phyloP scores from a whole-genome alignment of 140 eudicot genomes.

The Bidens hawaiensis region DNA sequence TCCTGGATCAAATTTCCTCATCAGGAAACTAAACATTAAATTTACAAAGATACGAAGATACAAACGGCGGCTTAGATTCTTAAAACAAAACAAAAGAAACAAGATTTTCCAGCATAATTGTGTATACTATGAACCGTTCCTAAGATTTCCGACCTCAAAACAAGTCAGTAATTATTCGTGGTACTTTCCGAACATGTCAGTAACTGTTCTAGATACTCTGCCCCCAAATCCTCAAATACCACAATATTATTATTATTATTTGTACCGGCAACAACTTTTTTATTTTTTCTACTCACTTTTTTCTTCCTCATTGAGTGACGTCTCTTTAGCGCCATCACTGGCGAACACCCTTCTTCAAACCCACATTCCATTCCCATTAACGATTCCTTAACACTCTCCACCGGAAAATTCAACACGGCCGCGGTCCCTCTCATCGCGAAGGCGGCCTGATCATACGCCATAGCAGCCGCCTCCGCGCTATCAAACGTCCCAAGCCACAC shows the following conservation, averaged over 20 bases:
- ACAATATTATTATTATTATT: constrained; percentile 37
- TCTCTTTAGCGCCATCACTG: constrained; percentile 33
- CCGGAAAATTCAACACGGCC: constrained; percentile 48
- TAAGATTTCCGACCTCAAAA: neutral
- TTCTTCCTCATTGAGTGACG: constrained; percentile 31
- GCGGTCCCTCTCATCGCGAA: constrained; percentile 35
- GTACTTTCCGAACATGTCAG: constrained; percentile 34
- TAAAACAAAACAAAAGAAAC: constrained; percentile 11
- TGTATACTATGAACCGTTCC: neutral
- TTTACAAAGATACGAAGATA: neutral
- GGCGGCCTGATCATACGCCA: constrained; percentile 55
- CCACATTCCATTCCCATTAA: constrained; percentile 32
- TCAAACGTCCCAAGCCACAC: constrained; percentile 40
- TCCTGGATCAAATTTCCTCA: neutral
- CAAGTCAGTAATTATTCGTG: neutral
- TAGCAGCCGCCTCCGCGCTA: constrained; percentile 45
- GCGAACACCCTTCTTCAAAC: constrained; percentile 41
- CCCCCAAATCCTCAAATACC: constrained; percentile 83
- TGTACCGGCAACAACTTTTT: neutral
- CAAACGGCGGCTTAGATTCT: neutral
- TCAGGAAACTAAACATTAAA: neutral
- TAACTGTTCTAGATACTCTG: constrained; percentile 67
- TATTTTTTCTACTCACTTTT: constrained; percentile 17
- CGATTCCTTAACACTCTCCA: constrained; percentile 36
- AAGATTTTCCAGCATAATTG: neutral